Base-by-base conservation (phyloP, 768 basidiomycete genomes). In the Termitomyces sp. region DNA sequence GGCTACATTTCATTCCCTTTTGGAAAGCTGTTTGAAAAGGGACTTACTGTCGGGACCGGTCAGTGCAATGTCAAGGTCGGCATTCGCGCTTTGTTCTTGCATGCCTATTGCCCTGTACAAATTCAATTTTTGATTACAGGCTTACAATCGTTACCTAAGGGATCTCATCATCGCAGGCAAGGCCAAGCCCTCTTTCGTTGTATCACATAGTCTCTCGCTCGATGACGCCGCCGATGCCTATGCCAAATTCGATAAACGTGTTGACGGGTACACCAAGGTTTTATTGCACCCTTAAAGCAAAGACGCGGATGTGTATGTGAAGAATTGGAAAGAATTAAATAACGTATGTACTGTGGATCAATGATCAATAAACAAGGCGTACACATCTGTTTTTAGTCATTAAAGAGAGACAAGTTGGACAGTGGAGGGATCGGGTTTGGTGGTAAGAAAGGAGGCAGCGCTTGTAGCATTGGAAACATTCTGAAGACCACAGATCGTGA, bases 61-160 rank as follows among this genome's bases (percentile, higher is more conserved):
- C 80, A 82, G 68, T 82, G 80, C 66, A 82, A 82, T 57, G 80
- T 80, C 59, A 81, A 82, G 75, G 79, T 78, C 23, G 32, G 68
- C 43, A 4, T 9, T n/a, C 8, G 67, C 42, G 2, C 10, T 21
- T 8, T 42, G 27, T 47, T 32, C 9, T 2, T 50, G 56, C 23
- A 17, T 35, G 11, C 52, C 31, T 45, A n/a, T n/a, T n/a, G n/a
- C n/a, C n/a, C n/a, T 21, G 10, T 32, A 29, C 10, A 25, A 25
- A 52, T 55, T 34, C 50, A 11, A 25, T 2, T 4, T 48, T 45
- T 16, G 29, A 19, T 49, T 35, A 40, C 59, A 81, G 79, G 60
- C 77, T 21, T 82, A 82, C 61, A 82, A 83, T 59, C 74, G 80
- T 31, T 80, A 82, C 63, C 69, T 82, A 12, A 73, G 82, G 27